Evolutionary conservation across 2,329 filamentous ascomycete species (phyloP), one percentile per base, ranked within the genome.

Genomic region (Claviceps citrina): DNA sequence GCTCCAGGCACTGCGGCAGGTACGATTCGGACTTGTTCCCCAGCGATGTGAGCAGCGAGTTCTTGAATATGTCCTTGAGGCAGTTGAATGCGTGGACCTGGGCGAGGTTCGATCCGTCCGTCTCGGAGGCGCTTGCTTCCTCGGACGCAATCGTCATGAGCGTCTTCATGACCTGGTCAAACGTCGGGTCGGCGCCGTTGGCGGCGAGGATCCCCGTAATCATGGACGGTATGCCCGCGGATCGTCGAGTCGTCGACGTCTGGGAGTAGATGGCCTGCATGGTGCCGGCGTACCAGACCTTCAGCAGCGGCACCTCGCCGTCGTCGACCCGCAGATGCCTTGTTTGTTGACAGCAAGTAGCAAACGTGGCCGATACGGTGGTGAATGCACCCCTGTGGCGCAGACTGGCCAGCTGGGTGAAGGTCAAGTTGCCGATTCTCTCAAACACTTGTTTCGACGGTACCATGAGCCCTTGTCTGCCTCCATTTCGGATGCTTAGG

Each of bases 71-170:
- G 47, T 93, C 86, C 54, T 91, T 91, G 42, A 98, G 65, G 44
- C 84, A 94, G 55, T 98, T 98, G 54, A 94, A 72, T 0, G 91
- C 86, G 57, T 98, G 91, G 0, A 98, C 91, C 58, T 98, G 89
- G 0, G 86, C 81, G 4, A 96, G 63, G 31, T 81, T 79, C 2
- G 71, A 71, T 24, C 70, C 74, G 43, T 79, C 75, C 0, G 71
- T 75, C 43, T 74, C 68, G 0, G 68, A 65, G 31, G 70, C 64
- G 8, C 56, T 61, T 3, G 71, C 71, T 37, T 72, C 66, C 18
- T 63, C 58, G 19, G 65, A 59, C 5, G 78, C 74, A 39, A 84
- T 76, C 3, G 59, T 55, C 44, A 74, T 70, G 4, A 86, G 66
- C 26, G 76, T 73, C 5, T 57, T 53, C 54, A 93, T 77, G 1